Evolutionary conservation across 1,139 yeast species (phyloP), one percentile per base, ranked within the genome.

Genomic region (Casaregolazyma suthepensis): DNA sequence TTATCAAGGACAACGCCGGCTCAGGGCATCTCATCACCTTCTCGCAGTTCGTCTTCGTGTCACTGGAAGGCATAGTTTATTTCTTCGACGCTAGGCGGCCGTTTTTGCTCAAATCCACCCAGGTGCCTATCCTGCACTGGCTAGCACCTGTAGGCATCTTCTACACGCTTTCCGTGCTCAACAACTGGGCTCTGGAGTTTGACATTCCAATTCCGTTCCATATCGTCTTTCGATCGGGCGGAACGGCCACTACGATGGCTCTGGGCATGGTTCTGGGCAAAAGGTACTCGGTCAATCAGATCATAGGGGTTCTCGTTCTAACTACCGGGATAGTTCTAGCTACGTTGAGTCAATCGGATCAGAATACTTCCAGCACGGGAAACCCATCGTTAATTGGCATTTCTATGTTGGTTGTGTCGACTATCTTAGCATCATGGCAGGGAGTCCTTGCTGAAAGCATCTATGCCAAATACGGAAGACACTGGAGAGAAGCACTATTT

Each of bases 131-230:
- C 43, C 58, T 58, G 31, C 71, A 78, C 57, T 81, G 83, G 75
- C 47, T 76, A 2, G 51, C 76, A 29, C 73, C 81, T 1, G 83
- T 83, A 22, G 56, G 71, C 1, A 65, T 83, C 61, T 82, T 78
- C 63, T 82, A 81, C 59, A 56, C 72, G 3, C 74, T 80, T 3
- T 79, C 85, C 1, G 70, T 79, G 10, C 68, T 83, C 50, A 84
- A 82, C 63, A 86, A 86, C 63, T 67, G 71, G 55, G 88, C 80
- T 0, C 81, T 83, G 71, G 75, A 71, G 37, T 83, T 72, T 64
- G 75, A 81, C 45, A 74, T 86, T 23, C 78, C 86, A 2, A 78
- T 86, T 31, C 90, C 91, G 0, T 70, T 83, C 37, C 89, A 85
- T 62, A 84, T 85, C 37, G 78, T 85, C 5, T 75, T 85, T 60